phyloP scores from a whole-genome alignment of 768 basidiomycete species.

The Pleurotus tuoliensis region DNA sequence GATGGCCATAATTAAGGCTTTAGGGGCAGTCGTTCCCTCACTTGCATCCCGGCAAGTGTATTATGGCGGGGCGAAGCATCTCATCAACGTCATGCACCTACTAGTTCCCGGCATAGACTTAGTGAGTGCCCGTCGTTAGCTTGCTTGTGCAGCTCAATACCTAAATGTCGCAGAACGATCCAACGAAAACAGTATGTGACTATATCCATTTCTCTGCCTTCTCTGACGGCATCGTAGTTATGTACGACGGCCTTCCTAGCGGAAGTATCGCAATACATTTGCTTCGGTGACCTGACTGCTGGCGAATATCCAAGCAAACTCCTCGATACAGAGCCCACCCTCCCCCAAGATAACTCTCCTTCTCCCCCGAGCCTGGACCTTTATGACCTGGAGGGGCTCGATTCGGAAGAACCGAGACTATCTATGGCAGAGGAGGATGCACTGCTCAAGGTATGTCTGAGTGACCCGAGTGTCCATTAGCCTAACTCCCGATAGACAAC shows the following conservation, averaged over 20 bases:
- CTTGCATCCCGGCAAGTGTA: conserved; percentile 78
- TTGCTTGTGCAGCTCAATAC: too few relatives aligned
- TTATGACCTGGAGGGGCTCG: conserved; percentile 34
- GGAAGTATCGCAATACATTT: conserved; percentile 72
- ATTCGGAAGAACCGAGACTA: conserved; percentile 34
- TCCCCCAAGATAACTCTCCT: conserved; percentile 22
- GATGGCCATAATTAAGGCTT: conserved; percentile 79
- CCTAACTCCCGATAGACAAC: conserved; percentile 38
- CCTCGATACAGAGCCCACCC: conserved; percentile 30
- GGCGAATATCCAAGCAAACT: conserved; percentile 25
- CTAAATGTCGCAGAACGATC: conserved; percentile 55
- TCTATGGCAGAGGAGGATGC: conserved; percentile 68
- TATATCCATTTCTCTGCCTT: too few relatives aligned
- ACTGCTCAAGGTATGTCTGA: conserved; percentile 43
- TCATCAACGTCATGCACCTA: conserved; percentile 75
- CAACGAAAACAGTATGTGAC: conserved; percentile 60
- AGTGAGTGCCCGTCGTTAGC: conserved; percentile 33
- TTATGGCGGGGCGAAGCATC: conserved; percentile 77
- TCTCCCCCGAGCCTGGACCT: conserved; percentile 34
- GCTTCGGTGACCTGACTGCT: conserved; percentile 60
- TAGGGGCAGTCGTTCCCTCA: conserved; percentile 76
- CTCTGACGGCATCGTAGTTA: conserved; percentile 35
- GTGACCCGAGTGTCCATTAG: too few relatives aligned
- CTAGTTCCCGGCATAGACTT: conserved; percentile 86
- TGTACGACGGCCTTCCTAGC: conserved; percentile 74